Evolutionary conservation across 176 grass and related monocot species (phyloP).

Genomic region (Saccharum officinarum): DNA sequence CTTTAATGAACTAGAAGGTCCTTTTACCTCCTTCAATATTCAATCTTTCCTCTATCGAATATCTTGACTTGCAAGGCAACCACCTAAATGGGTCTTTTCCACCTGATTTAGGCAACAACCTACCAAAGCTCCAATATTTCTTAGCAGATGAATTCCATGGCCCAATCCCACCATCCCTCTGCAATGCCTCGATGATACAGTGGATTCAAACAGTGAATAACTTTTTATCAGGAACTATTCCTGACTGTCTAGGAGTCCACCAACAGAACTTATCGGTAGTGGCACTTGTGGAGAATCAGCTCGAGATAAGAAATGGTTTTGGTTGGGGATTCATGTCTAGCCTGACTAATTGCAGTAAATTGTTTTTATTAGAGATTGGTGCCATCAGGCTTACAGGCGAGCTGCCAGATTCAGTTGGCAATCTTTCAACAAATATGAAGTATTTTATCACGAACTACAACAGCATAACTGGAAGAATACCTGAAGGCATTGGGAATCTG

Average conservation of each 20-base stretch:
- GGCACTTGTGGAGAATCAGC: neutral
- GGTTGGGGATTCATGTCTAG: conserved; percentile 16
- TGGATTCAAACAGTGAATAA: neutral
- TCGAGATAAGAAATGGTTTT: neutral
- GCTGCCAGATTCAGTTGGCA: conserved; percentile 26
- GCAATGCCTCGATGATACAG: conserved; percentile 25
- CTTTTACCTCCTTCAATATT: conserved; percentile 20
- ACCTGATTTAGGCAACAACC: neutral
- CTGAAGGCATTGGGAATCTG: conserved; percentile 25
- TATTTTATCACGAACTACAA: neutral
- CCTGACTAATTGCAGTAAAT: conserved; percentile 9
- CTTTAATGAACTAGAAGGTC: conserved; percentile 3
- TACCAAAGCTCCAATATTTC: conserved; percentile 10
- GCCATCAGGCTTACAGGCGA: neutral
- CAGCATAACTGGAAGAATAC: conserved; percentile 26
- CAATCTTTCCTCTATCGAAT: conserved; percentile 18
- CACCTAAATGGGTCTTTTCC: conserved; percentile 1
- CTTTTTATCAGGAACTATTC: conserved; percentile 24
- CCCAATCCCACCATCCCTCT: conserved; percentile 15
- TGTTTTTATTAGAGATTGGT: neutral
- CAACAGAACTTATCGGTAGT: neutral
- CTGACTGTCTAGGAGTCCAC: neutral
- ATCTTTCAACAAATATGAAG: conserved; percentile 12
- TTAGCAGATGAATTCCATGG: neutral
- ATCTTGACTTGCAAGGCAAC: neutral